Percentiles rank a stretch among this genome's conserved stretches.
Evolutionary conservation across 2,329 filamentous ascomycete genomes (phyloP).

Genomic region (Ceratocystis ficicola): DNA sequence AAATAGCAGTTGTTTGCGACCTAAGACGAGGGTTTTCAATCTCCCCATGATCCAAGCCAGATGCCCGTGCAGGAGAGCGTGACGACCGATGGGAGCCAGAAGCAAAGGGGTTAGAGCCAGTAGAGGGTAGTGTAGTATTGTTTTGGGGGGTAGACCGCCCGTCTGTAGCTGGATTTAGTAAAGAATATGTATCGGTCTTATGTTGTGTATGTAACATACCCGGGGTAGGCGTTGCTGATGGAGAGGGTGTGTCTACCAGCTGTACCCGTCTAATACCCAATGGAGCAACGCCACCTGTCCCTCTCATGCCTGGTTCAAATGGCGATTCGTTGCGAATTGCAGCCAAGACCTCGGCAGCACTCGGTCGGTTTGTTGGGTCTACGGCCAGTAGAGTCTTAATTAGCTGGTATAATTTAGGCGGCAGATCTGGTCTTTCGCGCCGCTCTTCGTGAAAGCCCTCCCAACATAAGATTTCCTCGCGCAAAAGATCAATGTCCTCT

Average conservation of each 20-base stretch:
- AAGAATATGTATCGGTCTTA: background rate
- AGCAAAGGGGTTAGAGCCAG: conserved; percentile 3
- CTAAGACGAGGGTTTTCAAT: conserved; percentile 27
- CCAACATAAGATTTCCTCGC: conserved; percentile 79
- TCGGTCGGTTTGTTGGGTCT: conserved; percentile 64
- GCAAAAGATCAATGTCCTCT: conserved; percentile 75
- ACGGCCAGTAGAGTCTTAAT: conserved; percentile 70
- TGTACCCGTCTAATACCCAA: conserved; percentile 18
- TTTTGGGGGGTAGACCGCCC: background rate
- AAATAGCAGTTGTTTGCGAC: conserved; percentile 6
- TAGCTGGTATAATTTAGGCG: conserved; percentile 72
- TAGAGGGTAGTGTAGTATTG: conserved; percentile 2
- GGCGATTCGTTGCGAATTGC: conserved; percentile 59
- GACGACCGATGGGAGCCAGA: background rate
- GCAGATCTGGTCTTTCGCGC: conserved; percentile 66
- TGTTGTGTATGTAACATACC: conserved; percentile 25
- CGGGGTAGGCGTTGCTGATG: background rate
- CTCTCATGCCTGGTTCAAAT: conserved; percentile 30
- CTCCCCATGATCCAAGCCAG: conserved; percentile 24
- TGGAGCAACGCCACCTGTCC: background rate
- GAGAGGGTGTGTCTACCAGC: conserved; percentile 17
- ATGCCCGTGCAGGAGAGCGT: background rate
- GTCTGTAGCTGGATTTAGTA: background rate
- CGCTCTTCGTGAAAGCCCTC: conserved; percentile 70
- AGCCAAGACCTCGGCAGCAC: conserved; percentile 70